phyloP scores from a whole-genome alignment of 1,284 basidiomycete genomes.

The Athelia psychrophila region DNA sequence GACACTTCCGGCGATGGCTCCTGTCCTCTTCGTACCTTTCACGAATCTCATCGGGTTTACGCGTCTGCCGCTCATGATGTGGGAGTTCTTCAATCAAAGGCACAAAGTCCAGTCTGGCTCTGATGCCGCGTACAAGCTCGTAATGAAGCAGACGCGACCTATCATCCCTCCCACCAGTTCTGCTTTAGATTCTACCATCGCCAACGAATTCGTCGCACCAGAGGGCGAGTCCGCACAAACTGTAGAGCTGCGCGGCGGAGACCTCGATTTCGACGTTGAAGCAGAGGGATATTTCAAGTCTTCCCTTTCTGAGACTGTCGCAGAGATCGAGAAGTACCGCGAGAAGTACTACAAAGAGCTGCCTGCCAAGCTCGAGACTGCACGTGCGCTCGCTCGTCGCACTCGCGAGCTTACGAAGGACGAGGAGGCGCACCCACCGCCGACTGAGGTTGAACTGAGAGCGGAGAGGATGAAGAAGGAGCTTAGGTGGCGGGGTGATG shows the following conservation, averaged over 20 bases:
- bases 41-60: conserved; percentile 83
- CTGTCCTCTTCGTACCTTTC: conserved; percentile 87
- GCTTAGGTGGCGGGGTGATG: conserved; percentile 75
- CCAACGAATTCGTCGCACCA: conserved; percentile 10
- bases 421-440: conserved; percentile 79
- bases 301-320: conserved; percentile 52
- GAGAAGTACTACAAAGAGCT: conserved; percentile 80
- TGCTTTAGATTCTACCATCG: conserved; percentile 9
- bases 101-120: conserved; percentile 76
- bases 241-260: conserved; percentile 31
- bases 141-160: conserved; percentile 65
- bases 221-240: conserved; percentile 15
- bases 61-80: conserved; percentile 88
- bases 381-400: conserved; percentile 75
- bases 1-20: conserved; percentile 74
- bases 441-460: conserved; percentile 83
- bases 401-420: conserved; percentile 84
- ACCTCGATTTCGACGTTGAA: conserved; percentile 74
- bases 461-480: conserved; percentile 87
- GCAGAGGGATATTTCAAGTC: conserved; percentile 72
- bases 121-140: conserved; percentile 77
- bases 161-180: conserved; percentile 42
- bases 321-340: conserved; percentile 67
- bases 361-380: conserved; percentile 65
- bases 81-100: conserved; percentile 92